phyloP scores from a whole-genome alignment of 768 basidiomycete genomes.

The Daedalea quercina region DNA sequence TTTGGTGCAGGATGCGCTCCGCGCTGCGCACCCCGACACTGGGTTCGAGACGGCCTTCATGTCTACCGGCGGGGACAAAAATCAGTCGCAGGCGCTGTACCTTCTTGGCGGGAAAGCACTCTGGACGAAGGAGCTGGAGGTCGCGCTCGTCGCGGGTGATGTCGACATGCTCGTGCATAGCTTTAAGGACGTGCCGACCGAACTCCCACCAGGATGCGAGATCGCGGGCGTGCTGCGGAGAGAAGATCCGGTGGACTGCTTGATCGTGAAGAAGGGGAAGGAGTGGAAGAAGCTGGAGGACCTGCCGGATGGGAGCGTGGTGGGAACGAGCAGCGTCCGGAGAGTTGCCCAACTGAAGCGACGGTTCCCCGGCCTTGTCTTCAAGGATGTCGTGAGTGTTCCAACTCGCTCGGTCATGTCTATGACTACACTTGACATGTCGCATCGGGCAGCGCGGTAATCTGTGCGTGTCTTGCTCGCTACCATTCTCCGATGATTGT shows the following conservation, averaged over 20 bases:
- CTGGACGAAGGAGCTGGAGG: slow-evolving; percentile 97
- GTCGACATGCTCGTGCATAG: slow-evolving; percentile 93
- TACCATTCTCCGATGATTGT: background rate
- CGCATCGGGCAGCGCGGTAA: slow-evolving; percentile 65
- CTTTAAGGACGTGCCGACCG: slow-evolving; percentile 91
- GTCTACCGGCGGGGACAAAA: slow-evolving; percentile 80
- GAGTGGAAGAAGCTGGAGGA: slow-evolving; percentile 72
- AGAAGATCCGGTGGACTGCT: slow-evolving; percentile 83
- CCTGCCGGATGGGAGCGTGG: slow-evolving; percentile 78
- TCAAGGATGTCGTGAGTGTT: slow-evolving; percentile 79
- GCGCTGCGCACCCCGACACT: slow-evolving; percentile 44
- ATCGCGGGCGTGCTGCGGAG: slow-evolving; percentile 81
- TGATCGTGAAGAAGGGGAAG: slow-evolving; percentile 77
- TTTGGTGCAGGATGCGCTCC: slow-evolving; percentile 61
- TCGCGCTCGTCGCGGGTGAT: slow-evolving; percentile 57
- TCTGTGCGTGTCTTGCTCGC: slow-evolving; percentile 44
- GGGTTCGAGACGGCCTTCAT: slow-evolving; percentile 50
- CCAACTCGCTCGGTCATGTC: background rate
- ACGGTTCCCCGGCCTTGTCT: slow-evolving; percentile 67
- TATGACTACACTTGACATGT: background rate
- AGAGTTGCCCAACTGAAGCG: slow-evolving; percentile 86
- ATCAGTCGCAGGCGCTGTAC: slow-evolving; percentile 82
- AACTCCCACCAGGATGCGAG: slow-evolving; percentile 75
- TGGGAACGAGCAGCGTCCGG: slow-evolving; percentile 95
- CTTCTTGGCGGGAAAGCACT: slow-evolving; percentile 85